phyloP scores from a whole-genome alignment of 768 basidiomycete species.

The Russula griseocarnosa region DNA sequence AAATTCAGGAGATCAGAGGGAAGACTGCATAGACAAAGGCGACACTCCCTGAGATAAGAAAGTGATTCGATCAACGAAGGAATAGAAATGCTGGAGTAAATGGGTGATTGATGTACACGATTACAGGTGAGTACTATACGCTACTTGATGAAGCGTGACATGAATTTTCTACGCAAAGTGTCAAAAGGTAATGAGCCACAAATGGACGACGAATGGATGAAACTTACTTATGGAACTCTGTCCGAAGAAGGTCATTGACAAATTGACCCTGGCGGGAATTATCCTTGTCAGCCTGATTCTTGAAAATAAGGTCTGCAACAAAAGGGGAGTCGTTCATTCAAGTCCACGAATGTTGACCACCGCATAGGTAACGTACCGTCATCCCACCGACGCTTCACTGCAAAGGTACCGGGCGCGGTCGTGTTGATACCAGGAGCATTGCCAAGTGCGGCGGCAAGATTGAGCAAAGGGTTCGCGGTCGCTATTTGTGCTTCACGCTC shows the following conservation, averaged over 20 bases:
- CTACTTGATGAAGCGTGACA: constrained; percentile 88
- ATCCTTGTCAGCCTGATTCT: constrained; percentile 86
- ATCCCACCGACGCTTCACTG: constrained; percentile 93
- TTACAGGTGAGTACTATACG: constrained; percentile 4
- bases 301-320: constrained; percentile 88
- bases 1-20: background rate
- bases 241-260: constrained; percentile 92
- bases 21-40: background rate
- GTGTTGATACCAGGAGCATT: constrained; percentile 70
- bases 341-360: background rate
- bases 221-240: constrained; percentile 87
- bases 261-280: constrained; percentile 64
- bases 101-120: background rate
- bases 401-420: constrained; percentile 75
- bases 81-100: background rate
- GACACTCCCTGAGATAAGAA: background rate
- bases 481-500: constrained; percentile 81
- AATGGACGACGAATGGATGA: background rate
- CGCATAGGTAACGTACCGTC: constrained; percentile 56
- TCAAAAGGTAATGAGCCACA: constrained; percentile 8
- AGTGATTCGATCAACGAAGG: background rate
- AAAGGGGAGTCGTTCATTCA: background rate
- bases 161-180: constrained; percentile 66
- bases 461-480: constrained; percentile 80
- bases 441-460: constrained; percentile 87